Evolutionary conservation across 352 stramenopile genomes (phyloP), one percentile per base, ranked within the genome.

Genomic region (Phytophthora litchii): DNA sequence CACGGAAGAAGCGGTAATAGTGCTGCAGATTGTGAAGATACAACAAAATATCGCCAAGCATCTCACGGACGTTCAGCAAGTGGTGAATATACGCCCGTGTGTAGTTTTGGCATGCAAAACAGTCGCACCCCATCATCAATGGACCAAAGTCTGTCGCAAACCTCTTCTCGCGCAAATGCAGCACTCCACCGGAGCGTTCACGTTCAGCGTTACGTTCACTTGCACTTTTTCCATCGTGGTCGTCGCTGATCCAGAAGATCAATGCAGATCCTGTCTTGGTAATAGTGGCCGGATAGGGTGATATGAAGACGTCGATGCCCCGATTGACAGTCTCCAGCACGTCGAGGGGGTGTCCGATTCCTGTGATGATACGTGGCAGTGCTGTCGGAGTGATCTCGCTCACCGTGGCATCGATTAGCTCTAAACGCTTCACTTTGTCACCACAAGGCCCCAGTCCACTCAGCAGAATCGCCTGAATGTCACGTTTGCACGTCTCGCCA

Each of bases 51-150:
- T 97, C 86, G 41, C 89, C 90, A 14, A 97, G 68, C 80, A 98
- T 91, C 74, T 98, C 92, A 17, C 93, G 89, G 29, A 96, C 91
- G 47, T 94, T 91, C 32, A 97, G 81, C 64, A 98, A 59, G 74
- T 98, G 92, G 70, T 98, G 91, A 27, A 98, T 78, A 67, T 98
- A 98, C 23, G 88, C 83, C 21, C 89, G 80, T 58, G 77, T 89
- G 59, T 91, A 89, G 54, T 88, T 70, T 35, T 68, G 64, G 60
- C 86, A 95, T 7, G 82, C 75, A 58, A 87, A 93, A 67, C 86
- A 95, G 19, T 81, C 59, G 54, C 86, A 95, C 34, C 72, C 77
- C 2, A 47, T 65, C 35, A 91, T 57, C 17, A 95, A 51, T 23
- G 86, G 83, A 11, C 60, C 54, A 54, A 85, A 80, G 66, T 95